Evolutionary conservation across 169 alveolate genomes (phyloP).

Genomic region (Plasmodium inui): DNA sequence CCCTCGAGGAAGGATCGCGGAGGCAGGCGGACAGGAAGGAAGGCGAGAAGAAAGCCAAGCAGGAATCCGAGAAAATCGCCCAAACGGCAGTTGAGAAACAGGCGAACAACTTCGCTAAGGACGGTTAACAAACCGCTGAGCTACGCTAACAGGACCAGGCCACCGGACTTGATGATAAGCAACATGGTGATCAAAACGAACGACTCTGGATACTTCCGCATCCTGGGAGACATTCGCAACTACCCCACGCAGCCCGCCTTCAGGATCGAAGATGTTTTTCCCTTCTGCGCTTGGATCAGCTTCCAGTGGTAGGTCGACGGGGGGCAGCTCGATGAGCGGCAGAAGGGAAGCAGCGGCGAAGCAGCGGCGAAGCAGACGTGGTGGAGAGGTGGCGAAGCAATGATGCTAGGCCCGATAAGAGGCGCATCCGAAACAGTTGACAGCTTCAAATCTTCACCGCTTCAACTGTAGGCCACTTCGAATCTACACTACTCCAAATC

Average conservation of each 20-base stretch:
- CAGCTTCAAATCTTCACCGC: background rate
- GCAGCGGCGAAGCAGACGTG: too few species aligned
- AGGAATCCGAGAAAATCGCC: background rate
- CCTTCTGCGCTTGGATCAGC: constrained; percentile 9
- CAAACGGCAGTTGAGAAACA: background rate
- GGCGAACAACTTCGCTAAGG: too few species aligned
- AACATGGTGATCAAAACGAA: constrained; percentile 71
- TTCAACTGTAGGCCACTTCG: background rate
- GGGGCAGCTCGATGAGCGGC: too few species aligned
- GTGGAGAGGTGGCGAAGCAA: too few species aligned
- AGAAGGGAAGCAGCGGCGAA: too few species aligned
- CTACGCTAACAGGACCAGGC: too few species aligned
- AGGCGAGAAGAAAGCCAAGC: background rate
- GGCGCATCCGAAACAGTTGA: too few species aligned
- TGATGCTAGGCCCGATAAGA: too few species aligned
- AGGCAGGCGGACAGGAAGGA: background rate
- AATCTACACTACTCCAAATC: background rate
- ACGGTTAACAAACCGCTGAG: too few species aligned
- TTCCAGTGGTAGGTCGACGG: background rate
- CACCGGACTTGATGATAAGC: background rate
- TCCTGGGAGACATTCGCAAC: constrained; percentile 48
- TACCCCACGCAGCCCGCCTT: constrained; percentile 46
- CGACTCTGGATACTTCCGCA: constrained; percentile 26
- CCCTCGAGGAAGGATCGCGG: background rate
- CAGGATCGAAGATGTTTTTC: constrained; percentile 57